Evolutionary conservation across 2,329 filamentous ascomycete species (phyloP), one percentile per base, ranked within the genome.

Genomic region (Pleurostoma richardsiae): DNA sequence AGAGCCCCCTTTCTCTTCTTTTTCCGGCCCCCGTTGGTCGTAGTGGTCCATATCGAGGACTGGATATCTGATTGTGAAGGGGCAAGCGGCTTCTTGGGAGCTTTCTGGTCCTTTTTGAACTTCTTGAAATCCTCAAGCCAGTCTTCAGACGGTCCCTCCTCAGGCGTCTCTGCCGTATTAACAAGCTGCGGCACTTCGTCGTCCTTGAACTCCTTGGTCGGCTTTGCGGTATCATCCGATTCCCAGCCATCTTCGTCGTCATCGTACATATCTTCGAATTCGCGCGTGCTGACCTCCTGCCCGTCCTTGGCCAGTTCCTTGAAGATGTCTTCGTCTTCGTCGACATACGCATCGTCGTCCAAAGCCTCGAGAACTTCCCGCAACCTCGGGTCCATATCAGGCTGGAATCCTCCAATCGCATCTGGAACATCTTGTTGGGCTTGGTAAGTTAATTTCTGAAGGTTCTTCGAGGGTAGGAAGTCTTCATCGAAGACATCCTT

Each of bases 1-100:
- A 95, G 71, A 3, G 94, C 92, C 41, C 91, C 92, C 74, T 96
- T 97, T 61, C 92, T 83, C 80, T 96, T 96, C 83, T 97, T 97
- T 51, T 79, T 80, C 44, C 88, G 82, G 10, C 90, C 90, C 33
- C 88, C 89, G 51, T 85, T 86, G 2, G 88, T 85, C 3, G 86
- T 90, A 1, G 86, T 83, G 2, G 86, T 90, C 71, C 86, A 79
- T 55, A 85, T 73, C 5, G 86, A 87, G 2, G 80, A 85, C 58
- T 87, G 82, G 41, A 85, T 59, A 52, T 86, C 85, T 3, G 83
- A 85, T 11, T 77, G 77, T 1, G 77, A 74, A 2, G 71, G 71
- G 4, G 64, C 67, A 31, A 58, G 63, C 28, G 58, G 58, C 49
- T 63, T 67, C 52, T 74, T 61, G 11, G 64, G 63, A 1, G 63